Evolutionary conservation across 768 basidiomycete genomes (phyloP), one percentile per base, ranked within the genome.

Genomic region (Calocera viscosa): DNA sequence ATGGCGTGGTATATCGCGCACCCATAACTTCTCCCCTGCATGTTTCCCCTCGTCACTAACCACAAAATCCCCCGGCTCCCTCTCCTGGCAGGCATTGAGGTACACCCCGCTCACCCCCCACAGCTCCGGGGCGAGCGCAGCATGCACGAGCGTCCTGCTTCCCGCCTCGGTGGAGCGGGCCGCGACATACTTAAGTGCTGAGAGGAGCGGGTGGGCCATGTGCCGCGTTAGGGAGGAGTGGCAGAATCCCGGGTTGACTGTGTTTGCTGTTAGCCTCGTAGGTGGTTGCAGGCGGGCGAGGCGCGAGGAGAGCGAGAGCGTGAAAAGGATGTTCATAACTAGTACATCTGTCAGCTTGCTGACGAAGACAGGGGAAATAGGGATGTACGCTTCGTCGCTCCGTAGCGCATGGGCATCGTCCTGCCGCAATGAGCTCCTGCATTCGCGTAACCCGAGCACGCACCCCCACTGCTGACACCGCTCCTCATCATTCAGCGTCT

Each of bases 111-210:
- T 74, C 63, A 79, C 71, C 17, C 69, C 70, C 26, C 74, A 72
- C 30, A 71, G 71, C 47, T 73, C 73, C 2, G 69, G 72, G 26
- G 71, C 74, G 8, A 79, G 67, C 0, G 75, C 76, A 11, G 74
- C 78, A 71, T 72, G 78, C 19, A 80, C 74, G n/a, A 79, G 67
- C 30, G 72, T 72, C 2, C 78, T 72, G 32, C 74, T 72, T 8
- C 78, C 80, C 67, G 74, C 70, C 64, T 81, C 79, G 1, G 78
- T 69, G 0, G 77, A 74, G 26, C 74, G 74, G 1, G 76, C 80
- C 0, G 82, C 47, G 0, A 74, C 1, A 2, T 64, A 71, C 43
- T 78, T 75, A 69, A 77, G 72, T 14, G 64, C 12, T 14, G 24
- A 11, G 12, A 24, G 49, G 49, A 26, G 14, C 11, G 49, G 24